Conservation (phyloP, 495 filamentous ascomycete species). For the Bryoglossum gracile region DNA sequence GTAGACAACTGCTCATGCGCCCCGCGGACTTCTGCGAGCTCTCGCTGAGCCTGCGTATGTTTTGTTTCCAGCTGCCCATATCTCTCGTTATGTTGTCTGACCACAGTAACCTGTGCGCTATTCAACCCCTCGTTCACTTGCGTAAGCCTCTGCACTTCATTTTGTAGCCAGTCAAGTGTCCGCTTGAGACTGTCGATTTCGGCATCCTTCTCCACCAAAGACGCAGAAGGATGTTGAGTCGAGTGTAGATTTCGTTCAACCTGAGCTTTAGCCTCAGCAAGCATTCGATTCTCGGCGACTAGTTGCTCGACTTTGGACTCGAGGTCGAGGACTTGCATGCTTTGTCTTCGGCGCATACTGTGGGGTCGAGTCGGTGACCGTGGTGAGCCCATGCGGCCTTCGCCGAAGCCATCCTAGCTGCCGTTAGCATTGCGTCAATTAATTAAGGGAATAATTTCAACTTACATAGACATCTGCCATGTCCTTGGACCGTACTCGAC, state of each 20-base stretch:
- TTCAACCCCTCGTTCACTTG: constrained; percentile 67
- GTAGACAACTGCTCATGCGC: constrained; percentile 51
- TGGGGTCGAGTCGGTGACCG: constrained; percentile 91
- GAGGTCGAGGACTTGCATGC: constrained; percentile 91
- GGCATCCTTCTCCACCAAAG: constrained; percentile 58
- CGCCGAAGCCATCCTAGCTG: constrained; percentile 83
- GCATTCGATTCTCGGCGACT: constrained; percentile 68
- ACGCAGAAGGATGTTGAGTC: constrained; percentile 31
- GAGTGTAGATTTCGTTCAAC: constrained; percentile 50
- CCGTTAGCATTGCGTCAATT: constrained; percentile 3
- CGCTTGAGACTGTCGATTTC: constrained; percentile 75
- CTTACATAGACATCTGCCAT: constrained; percentile 95
- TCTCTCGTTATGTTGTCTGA: constrained; percentile 57
- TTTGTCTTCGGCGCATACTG: constrained; percentile 90
- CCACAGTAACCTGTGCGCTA: constrained; percentile 60
- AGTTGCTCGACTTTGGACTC: constrained; percentile 68
- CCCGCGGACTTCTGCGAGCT: constrained; percentile 55
- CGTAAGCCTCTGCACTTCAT: constrained; percentile 66
- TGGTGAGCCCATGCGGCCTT: constrained; percentile 77
- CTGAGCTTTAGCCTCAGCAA: constrained; percentile 62
- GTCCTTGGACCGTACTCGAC: constrained; percentile 71
- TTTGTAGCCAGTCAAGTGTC: constrained; percentile 69
- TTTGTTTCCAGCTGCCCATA: constrained; percentile 53
- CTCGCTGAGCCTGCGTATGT: constrained; percentile 46
- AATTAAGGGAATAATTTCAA: constrained; percentile 24